Evolutionary conservation across 2,329 filamentous ascomycete genomes (phyloP).

Genomic region (Penicillium fuscoglaucum): DNA sequence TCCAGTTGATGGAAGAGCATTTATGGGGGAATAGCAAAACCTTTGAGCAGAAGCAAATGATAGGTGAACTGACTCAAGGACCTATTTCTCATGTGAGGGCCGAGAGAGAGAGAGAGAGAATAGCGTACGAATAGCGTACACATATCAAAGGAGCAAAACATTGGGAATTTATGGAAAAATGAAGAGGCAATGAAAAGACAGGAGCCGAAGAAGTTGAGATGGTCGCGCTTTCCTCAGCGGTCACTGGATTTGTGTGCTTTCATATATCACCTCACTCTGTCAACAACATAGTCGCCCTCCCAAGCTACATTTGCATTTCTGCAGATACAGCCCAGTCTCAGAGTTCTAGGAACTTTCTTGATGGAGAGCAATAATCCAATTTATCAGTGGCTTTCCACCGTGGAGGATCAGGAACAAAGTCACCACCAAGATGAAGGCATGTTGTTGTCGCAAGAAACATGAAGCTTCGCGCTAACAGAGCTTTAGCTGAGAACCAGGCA

Average conservation of each 20-base stretch:
- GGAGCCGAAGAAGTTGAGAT: not conserved
- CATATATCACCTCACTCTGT: not conserved
- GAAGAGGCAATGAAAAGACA: not conserved
- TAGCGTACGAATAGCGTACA: no score
- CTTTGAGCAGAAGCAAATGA: no score
- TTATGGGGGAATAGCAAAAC: not conserved
- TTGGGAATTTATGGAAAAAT: not conserved
- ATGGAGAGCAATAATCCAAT: slow-evolving; percentile 14
- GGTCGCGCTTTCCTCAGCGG: slow-evolving; percentile 7
- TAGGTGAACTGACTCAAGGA: not conserved
- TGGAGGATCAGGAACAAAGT: not conserved
- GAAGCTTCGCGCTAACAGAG: not conserved
- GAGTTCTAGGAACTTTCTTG: not conserved
- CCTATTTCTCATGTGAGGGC: not conserved
- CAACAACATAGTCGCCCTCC: not conserved
- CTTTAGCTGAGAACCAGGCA: not conserved
- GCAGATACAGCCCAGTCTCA: not conserved
- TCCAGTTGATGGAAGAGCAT: not conserved
- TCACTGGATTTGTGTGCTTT: not conserved
- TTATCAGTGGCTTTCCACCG: slow-evolving; percentile 19
- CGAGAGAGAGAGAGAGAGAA: not conserved
- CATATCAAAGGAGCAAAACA: not conserved
- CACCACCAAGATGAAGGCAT: not conserved
- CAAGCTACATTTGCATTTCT: not conserved
- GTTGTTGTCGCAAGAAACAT: not conserved